Percentiles rank a stretch among this genome's conserved stretches.
These are phyloP conservation scores for Cryphonectria carpinicola DNA, from an alignment of 2,329 filamentous ascomycete species.

Conservation along the genomic window DNA sequence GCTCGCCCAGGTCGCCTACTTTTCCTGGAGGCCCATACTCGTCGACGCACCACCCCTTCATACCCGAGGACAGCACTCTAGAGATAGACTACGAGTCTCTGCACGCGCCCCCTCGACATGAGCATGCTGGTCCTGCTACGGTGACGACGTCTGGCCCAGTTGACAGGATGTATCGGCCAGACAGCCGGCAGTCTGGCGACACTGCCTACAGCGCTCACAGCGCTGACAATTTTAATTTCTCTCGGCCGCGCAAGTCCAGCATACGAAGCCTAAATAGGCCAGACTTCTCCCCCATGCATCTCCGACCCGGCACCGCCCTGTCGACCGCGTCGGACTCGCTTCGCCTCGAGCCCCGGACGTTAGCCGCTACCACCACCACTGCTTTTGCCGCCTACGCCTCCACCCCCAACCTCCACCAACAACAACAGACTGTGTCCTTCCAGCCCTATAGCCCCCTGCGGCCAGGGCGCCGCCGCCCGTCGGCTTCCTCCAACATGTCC, in stretches of 20 bases:
- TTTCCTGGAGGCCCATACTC: slow-evolving; percentile 39
- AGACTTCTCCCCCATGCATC: slow-evolving; percentile 22
- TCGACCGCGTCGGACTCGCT: slow-evolving; percentile 26
- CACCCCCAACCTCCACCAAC: background rate
- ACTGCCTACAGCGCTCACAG: slow-evolving; percentile 37
- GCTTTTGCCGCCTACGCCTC: too few species aligned
- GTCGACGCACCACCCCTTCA: slow-evolving; percentile 34
- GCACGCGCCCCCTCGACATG: slow-evolving; percentile 31
- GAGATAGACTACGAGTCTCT: slow-evolving; percentile 26
- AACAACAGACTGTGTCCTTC: slow-evolving; percentile 6
- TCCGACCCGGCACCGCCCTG: slow-evolving; percentile 26
- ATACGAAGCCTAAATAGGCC: slow-evolving; percentile 41
- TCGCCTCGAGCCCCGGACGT: slow-evolving; percentile 23
- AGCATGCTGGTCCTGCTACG: slow-evolving; percentile 26
- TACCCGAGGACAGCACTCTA: slow-evolving; percentile 33
- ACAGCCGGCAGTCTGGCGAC: slow-evolving; percentile 35
- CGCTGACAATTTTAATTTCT: slow-evolving; percentile 58
- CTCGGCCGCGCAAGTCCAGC: slow-evolving; percentile 60
- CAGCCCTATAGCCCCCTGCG: slow-evolving; percentile 13
- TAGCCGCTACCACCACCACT: slow-evolving; percentile 9
- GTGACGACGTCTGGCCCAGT: slow-evolving; percentile 29
- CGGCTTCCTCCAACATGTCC: slow-evolving; percentile 26
- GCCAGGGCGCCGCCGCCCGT: slow-evolving; percentile 23
- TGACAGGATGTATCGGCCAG: slow-evolving; percentile 37
- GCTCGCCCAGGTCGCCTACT: slow-evolving; percentile 33